Evolutionary conservation across 805 yeast genomes (phyloP).

Genomic region (Wickerhamiella domercqiae): DNA sequence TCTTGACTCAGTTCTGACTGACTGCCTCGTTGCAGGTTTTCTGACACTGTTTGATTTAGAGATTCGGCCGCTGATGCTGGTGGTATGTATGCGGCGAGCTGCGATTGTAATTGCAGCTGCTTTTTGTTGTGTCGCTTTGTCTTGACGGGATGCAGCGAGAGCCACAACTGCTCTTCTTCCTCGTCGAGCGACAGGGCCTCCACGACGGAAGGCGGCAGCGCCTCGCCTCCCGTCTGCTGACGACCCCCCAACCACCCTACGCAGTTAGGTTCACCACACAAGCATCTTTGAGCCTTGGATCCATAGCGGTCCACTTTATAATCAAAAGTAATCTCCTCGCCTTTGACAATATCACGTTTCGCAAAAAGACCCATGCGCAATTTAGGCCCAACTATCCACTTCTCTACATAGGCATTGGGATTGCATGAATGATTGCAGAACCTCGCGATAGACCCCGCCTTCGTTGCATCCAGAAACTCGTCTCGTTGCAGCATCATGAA

Average conservation of each 20-base stretch:
- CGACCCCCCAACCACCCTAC: slow-evolving; percentile 91
- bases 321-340: slow-evolving; percentile 86
- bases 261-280: slow-evolving; percentile 87
- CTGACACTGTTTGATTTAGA: background rate
- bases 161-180: slow-evolving; percentile 46
- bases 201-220: slow-evolving; percentile 67
- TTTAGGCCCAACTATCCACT: slow-evolving; percentile 90
- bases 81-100: background rate
- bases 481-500: slow-evolving; percentile 92
- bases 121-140: slow-evolving; percentile 30
- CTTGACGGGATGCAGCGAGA: slow-evolving; percentile 5
- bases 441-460: slow-evolving; percentile 74
- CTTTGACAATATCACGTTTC: slow-evolving; percentile 48
- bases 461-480: slow-evolving; percentile 89
- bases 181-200: slow-evolving; percentile 65
- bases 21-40: background rate
- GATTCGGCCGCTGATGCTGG: background rate
- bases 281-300: slow-evolving; percentile 84
- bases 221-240: slow-evolving; percentile 86
- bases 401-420: slow-evolving; percentile 90
- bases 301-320: slow-evolving; percentile 95
- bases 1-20: background rate
- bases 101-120: slow-evolving; percentile 27
- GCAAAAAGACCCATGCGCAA: slow-evolving; percentile 92
- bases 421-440: slow-evolving; percentile 91